phyloP scores from a whole-genome alignment of 1,139 yeast species.

The Sugiyamaella grinbergsii region DNA sequence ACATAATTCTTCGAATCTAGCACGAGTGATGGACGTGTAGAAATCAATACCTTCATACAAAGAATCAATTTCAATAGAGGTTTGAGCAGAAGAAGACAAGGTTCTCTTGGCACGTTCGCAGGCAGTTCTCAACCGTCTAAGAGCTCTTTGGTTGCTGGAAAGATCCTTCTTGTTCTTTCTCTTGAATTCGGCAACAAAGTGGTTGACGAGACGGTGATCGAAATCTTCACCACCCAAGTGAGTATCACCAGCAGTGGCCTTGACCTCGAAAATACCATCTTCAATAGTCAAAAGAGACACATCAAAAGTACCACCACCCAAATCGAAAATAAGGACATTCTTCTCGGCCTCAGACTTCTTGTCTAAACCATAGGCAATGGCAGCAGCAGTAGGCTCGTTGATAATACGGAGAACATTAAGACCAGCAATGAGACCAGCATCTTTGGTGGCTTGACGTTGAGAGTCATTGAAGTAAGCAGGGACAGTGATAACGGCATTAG shows the following conservation, averaged over 20 bases:
- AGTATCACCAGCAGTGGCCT: constrained; percentile 99
- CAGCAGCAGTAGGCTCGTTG: constrained; percentile 97
- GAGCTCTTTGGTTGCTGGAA: constrained; percentile 90
- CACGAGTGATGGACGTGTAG: constrained; percentile 96
- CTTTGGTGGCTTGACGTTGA: constrained; percentile 97
- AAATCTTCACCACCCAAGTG: constrained; percentile 99
- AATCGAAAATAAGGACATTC: constrained; percentile 84
- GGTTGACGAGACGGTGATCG: constrained; percentile 93
- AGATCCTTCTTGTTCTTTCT: constrained; percentile 95
- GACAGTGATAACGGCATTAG: constrained; percentile 88
- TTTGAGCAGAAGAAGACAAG: constrained; percentile 93
- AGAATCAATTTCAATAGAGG: constrained; percentile 96
- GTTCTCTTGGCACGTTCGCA: constrained; percentile 99
- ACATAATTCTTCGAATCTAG: constrained; percentile 98
- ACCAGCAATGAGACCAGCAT: constrained; percentile 96
- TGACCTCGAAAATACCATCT: constrained; percentile 99
- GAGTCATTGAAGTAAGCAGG: constrained; percentile 97
- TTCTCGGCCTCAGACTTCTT: constrained; percentile 86
- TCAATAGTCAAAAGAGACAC: constrained; percentile 94
- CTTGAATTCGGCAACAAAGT: constrained; percentile 93
- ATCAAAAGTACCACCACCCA: constrained; percentile 99
- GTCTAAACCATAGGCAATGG: constrained; percentile 96
- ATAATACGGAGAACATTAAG: constrained; percentile 90
- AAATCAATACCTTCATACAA: constrained; percentile 95
- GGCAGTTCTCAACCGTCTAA: constrained; percentile 98